Evolutionary conservation across 768 basidiomycete species (phyloP).

Genomic region (Podaxis pistillaris): DNA sequence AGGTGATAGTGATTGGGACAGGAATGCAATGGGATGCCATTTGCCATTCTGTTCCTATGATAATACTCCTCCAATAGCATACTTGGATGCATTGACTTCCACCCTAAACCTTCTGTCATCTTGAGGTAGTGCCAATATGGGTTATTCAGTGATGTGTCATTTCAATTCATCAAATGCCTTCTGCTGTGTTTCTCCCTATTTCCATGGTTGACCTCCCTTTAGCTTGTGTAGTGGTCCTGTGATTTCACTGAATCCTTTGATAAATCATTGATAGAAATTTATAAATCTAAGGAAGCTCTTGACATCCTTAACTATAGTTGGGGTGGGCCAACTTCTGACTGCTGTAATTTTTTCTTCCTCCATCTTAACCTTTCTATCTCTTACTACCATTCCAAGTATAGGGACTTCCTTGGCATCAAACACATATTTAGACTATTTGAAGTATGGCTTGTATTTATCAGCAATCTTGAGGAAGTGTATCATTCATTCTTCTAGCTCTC

Average conservation of each 20-base stretch:
- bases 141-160: too few species aligned
- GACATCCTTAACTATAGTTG: background rate
- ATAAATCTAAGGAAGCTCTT: conserved; percentile 11
- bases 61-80: conserved; percentile 21
- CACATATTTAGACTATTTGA: conserved; percentile 22
- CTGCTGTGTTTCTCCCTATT: background rate
- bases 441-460: conserved; percentile 18
- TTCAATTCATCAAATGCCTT: background rate
- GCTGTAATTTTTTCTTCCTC: conserved; percentile 28
- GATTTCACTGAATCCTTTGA: background rate
- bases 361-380: conserved; percentile 24
- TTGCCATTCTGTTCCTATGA: too few species aligned
- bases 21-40: too few species aligned
- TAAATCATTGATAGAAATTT: conserved; percentile 13
- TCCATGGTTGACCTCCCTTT: background rate
- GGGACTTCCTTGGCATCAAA: conserved; percentile 20
- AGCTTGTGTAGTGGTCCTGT: conserved; percentile 1
- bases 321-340: conserved; percentile 1
- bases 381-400: conserved; percentile 29
- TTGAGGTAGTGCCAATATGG: background rate
- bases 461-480: background rate
- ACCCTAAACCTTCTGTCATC: background rate
- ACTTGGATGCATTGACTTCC: conserved; percentile 9
- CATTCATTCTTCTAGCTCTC: conserved; percentile 15
- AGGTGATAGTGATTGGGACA: too few species aligned